Conservation (phyloP, 345 rosid genomes). For the Tarenaya hassleriana region DNA sequence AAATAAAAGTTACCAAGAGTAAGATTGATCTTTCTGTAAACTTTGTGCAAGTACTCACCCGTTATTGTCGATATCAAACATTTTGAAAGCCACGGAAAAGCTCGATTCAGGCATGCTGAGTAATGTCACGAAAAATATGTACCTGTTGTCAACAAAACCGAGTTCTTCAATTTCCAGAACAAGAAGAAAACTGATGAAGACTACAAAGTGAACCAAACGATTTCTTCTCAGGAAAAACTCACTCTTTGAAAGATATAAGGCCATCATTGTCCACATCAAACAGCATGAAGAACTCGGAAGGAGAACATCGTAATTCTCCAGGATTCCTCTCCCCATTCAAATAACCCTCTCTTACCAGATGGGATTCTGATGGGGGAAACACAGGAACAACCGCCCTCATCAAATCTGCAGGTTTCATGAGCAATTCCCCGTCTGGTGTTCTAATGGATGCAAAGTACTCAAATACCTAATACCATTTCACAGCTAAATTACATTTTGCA, state of each 20-base stretch:
- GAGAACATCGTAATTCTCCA: conserved; percentile 66
- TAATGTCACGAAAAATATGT: conserved; percentile 81
- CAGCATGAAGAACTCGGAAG: conserved; percentile 85
- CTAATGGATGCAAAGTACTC: conserved; percentile 74
- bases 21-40: conserved; percentile 11
- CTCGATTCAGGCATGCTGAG: conserved; percentile 89
- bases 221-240: conserved; percentile 28
- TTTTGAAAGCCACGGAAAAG: conserved; percentile 79
- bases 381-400: conserved; percentile 94
- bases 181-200: neutral
- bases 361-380: conserved; percentile 90
- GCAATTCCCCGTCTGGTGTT: conserved; percentile 53
- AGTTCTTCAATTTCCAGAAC: conserved; percentile 10
- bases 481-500: neutral
- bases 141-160: conserved; percentile 42
- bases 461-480: conserved; percentile 45
- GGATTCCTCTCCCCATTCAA: conserved; percentile 85
- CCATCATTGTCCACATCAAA: conserved; percentile 82
- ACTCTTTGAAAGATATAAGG: conserved; percentile 88
- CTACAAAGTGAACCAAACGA: neutral
- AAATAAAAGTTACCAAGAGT: conserved; percentile 20
- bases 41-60: conserved; percentile 48
- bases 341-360: conserved; percentile 79
- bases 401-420: conserved; percentile 80
- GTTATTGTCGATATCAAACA: conserved; percentile 72